Base-by-base conservation (phyloP, 2,329 filamentous ascomycete genomes). In the Neonectria faginata region DNA sequence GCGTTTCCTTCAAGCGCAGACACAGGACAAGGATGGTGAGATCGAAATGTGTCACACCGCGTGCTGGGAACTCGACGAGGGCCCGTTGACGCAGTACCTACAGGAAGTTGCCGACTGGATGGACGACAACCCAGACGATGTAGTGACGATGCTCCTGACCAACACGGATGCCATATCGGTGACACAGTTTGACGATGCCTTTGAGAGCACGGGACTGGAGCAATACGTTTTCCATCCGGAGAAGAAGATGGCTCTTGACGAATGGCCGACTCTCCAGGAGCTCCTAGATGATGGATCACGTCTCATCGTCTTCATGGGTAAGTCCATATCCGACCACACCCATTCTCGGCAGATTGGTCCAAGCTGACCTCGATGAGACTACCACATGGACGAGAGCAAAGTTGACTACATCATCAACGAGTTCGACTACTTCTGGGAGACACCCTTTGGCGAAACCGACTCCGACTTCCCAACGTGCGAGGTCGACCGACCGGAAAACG, bases 341-440 rank as follows among this genome's bases (percentile, higher is more conserved):
- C 22, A 29, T 11, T 9, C 10, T 29, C 31, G 16, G 3, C 5
- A n/a, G 20, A 16, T 3, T 12, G 44, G 2, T n/a, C 7, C 10
- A 5, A 45, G 11, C 70, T 77, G 57, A 77, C 48, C 54, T 6
- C 0, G 36, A 5, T 8, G 14, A 88, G 91, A 94, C 76, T 92
- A 86, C 69, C 74, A 84, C 55, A 76, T 82, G 62, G 81, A 88
- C 65, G 80, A 79, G 1, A 77, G 73, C 33, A 75, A 80, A 54
- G 84, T 87, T n/a, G 81, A 86, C 27, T 92, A 89, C 73, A 87
- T 92, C 58, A 81, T 91, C 60, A 82, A 86, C 74, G 85, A 91
- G 74, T 92, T 89, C 73, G 78, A 80, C 25, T 88, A 88, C 77
- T 85, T 91, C 69, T 94, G 91, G 81, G 92, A 95, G 76, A 95